A percentile compares a stretch with the other conserved stretches of the same genome.
Evolutionary conservation across 2,329 filamentous ascomycete genomes (phyloP).

Genomic region (Ophiostoma montium): DNA sequence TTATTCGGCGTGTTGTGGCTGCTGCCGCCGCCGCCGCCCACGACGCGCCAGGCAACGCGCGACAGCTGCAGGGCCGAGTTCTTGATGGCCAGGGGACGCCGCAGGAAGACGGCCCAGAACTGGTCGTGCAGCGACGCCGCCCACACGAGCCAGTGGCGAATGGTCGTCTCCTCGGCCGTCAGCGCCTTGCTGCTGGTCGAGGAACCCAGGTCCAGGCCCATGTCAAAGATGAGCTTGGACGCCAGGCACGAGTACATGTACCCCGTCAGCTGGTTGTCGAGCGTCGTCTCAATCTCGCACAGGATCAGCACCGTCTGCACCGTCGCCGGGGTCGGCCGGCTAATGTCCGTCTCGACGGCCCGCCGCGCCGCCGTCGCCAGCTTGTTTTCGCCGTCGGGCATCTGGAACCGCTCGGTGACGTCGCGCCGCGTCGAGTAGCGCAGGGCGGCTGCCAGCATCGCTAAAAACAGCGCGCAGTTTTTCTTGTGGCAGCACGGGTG

Average conservation of each 20-base stretch:
- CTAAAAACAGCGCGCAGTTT: slow-evolving; percentile 6
- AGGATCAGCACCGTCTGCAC: slow-evolving; percentile 9
- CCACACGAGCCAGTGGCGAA: slow-evolving; percentile 10
- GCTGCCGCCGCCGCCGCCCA: background rate
- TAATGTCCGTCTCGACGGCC: slow-evolving; percentile 5
- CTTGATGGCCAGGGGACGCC: slow-evolving; percentile 7
- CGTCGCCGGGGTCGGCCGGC: slow-evolving; percentile 5
- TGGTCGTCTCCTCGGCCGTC: slow-evolving; percentile 3
- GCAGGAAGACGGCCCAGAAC: slow-evolving; percentile 6
- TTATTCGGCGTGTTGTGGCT: background rate
- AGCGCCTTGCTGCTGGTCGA: slow-evolving; percentile 1
- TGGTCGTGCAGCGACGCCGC: slow-evolving; percentile 10
- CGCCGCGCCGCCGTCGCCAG: slow-evolving; percentile 3
- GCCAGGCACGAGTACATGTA: slow-evolving; percentile 10
- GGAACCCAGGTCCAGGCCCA: slow-evolving; percentile 7
- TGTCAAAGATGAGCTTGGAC: slow-evolving; percentile 7
- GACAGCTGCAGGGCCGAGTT: slow-evolving; percentile 6
- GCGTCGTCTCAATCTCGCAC: slow-evolving; percentile 7
- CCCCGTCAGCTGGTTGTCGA: slow-evolving; percentile 9
- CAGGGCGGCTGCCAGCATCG: slow-evolving; percentile 8
- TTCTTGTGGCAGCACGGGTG: slow-evolving; percentile 2
- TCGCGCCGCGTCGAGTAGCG: slow-evolving; percentile 5
- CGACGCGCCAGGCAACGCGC: slow-evolving; percentile 5
- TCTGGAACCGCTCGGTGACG: slow-evolving; percentile 3
- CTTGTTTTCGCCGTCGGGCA: slow-evolving; percentile 2